phyloP scores from a whole-genome alignment of 2,329 filamentous ascomycete genomes.

The Botrytis aclada region DNA sequence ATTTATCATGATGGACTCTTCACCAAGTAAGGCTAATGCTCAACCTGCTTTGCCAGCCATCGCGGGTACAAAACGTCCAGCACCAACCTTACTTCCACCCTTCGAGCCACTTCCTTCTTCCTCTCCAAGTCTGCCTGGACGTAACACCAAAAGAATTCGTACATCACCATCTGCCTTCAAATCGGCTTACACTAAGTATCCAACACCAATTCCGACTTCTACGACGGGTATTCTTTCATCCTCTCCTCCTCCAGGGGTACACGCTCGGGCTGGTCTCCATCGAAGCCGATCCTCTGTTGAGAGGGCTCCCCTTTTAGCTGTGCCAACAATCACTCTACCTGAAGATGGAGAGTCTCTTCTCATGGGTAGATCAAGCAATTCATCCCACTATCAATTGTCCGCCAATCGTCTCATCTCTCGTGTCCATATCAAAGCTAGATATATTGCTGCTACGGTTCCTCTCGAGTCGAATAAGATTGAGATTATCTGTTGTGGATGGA shows the following conservation, averaged over 20 bases:
- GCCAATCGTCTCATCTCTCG: conserved; percentile 90
- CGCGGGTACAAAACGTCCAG: conserved; percentile 57
- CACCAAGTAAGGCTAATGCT: conserved; percentile 37
- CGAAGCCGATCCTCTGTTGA: conserved; percentile 62
- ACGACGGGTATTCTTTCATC: conserved; percentile 88
- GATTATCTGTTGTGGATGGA: conserved; percentile 92
- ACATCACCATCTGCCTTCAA: conserved; percentile 41
- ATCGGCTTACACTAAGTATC: conserved; percentile 59
- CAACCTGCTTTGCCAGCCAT: conserved; percentile 32
- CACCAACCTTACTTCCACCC: conserved; percentile 68
- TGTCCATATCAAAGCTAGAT: conserved; percentile 86
- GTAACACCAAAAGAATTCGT: conserved; percentile 64
- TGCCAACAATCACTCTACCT: conserved; percentile 78
- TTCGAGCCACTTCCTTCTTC: conserved; percentile 81
- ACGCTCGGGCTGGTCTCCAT: conserved; percentile 50
- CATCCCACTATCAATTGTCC: conserved; percentile 91
- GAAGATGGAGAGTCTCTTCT: conserved; percentile 76
- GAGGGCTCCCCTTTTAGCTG: conserved; percentile 75
- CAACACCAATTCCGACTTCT: conserved; percentile 90
- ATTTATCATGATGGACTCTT: conserved; percentile 38
- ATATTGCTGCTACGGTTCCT: conserved; percentile 64
- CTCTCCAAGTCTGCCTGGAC: conserved; percentile 67
- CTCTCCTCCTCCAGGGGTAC: conserved; percentile 68
- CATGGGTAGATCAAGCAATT: conserved; percentile 93
- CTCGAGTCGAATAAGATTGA: conserved; percentile 76